Percentiles rank a stretch among this genome's conserved stretches.
These are phyloP conservation scores for Leccinum obscurum DNA, from an alignment of 768 basidiomycete genomes.

Conservation along the genomic window DNA sequence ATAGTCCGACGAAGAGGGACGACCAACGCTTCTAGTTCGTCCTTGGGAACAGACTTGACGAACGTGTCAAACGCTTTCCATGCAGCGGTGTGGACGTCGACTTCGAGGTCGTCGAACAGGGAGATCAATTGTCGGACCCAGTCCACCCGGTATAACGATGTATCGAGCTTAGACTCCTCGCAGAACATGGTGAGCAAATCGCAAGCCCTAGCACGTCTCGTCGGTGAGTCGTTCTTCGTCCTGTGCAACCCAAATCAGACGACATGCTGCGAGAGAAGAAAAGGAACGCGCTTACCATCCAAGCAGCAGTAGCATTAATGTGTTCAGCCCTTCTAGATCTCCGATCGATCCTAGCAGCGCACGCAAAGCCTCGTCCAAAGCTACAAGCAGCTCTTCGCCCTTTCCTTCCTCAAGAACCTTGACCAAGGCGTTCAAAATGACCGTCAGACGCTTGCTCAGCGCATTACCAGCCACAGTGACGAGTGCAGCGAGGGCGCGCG, in stretches of 20 bases:
- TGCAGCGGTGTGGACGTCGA: conserved; percentile 77
- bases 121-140: conserved; percentile 92
- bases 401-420: conserved; percentile 68
- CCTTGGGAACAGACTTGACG: conserved; percentile 88
- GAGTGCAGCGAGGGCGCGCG: conserved; percentile 83
- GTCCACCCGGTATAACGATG: conserved; percentile 84
- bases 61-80: conserved; percentile 83
- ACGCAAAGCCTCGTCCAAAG: conserved; percentile 72
- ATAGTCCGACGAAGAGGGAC: conserved; percentile 87
- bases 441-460: conserved; percentile 76
- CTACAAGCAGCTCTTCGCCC: conserved; percentile 68
- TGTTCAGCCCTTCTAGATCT: conserved; percentile 88
- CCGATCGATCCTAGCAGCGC: conserved; percentile 76
- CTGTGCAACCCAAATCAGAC: conserved; percentile 37
- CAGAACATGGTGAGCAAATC: conserved; percentile 81
- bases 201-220: conserved; percentile 77
- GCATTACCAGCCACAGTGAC: conserved; percentile 94
- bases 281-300: conserved; percentile 64
- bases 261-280: neutral
- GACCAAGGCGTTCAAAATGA: conserved; percentile 78
- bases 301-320: conserved; percentile 83
- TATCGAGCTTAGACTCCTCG: conserved; percentile 77
- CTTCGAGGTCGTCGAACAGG: conserved; percentile 74
- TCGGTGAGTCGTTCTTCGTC: conserved; percentile 74
- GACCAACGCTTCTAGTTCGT: conserved; percentile 88